These are phyloP conservation scores for Ceratobasidium sp. DNA, from an alignment of 1,284 basidiomycete species.

Conservation along the genomic window DNA sequence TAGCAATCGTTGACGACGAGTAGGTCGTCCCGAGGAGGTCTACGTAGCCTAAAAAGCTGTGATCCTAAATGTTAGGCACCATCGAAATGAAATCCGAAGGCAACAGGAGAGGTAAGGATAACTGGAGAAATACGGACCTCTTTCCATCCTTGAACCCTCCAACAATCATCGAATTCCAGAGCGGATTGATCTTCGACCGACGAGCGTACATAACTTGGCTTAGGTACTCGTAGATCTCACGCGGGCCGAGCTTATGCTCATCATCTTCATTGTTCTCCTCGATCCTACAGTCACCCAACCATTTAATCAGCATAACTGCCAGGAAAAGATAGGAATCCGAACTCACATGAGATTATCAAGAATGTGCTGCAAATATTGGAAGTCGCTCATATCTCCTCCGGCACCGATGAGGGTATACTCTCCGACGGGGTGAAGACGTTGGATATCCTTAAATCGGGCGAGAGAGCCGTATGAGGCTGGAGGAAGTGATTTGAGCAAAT, in stretches of 20 bases:
- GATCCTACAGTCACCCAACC: slow-evolving; percentile 59
- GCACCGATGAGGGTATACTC: slow-evolving; percentile 90
- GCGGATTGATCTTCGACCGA: slow-evolving; percentile 89
- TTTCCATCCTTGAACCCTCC: slow-evolving; percentile 90
- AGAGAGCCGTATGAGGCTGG: slow-evolving; percentile 97
- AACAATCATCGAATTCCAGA: slow-evolving; percentile 96
- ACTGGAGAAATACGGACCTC: slow-evolving; percentile 62
- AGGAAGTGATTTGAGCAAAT: background rate
- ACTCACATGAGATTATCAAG: slow-evolving; percentile 76
- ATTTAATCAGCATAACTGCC: slow-evolving; percentile 7
- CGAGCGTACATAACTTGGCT: slow-evolving; percentile 92
- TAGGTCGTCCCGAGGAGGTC: slow-evolving; percentile 98
- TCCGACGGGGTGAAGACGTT: slow-evolving; percentile 89
- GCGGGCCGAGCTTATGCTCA: slow-evolving; percentile 86
- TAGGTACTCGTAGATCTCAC: slow-evolving; percentile 95
- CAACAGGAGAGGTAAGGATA: background rate
- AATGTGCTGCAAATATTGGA: slow-evolving; percentile 89
- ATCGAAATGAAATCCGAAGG: background rate
- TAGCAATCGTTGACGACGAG: slow-evolving; percentile 93
- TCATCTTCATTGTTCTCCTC: slow-evolving; percentile 87
- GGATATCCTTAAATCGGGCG: slow-evolving; percentile 95
- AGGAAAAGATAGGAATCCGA: background rate
- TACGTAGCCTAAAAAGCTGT: slow-evolving; percentile 92
- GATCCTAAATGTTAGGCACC: background rate
- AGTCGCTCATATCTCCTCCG: slow-evolving; percentile 98